Evolutionary conservation across 139 green algal species (phyloP).

Genomic region (Pleodorina starrii): DNA sequence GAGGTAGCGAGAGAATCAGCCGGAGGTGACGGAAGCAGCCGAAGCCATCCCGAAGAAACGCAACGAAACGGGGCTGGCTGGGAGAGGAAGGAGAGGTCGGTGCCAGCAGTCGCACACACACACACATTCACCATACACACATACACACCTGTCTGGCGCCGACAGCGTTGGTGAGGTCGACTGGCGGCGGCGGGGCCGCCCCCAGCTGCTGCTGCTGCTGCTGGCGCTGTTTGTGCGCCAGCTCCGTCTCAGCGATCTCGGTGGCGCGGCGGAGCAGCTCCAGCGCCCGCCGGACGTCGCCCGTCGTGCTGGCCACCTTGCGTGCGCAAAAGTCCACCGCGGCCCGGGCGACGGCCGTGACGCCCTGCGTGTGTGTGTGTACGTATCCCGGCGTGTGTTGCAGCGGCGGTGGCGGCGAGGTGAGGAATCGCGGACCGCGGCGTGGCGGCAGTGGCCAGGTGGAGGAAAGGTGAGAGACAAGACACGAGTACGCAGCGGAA

Average conservation of each 20-base stretch:
- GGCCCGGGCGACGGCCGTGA: constrained; percentile 11
- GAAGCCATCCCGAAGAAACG: too few relatives aligned
- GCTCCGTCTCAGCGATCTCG: constrained; percentile 53
- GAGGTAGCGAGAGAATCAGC: too few relatives aligned
- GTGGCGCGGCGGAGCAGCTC: constrained; percentile 75
- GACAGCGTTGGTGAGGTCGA: constrained; percentile 34
- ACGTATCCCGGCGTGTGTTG: constrained; percentile 15
- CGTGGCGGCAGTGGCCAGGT: too few relatives aligned
- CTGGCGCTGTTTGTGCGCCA: constrained; percentile 9
- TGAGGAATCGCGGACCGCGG: too few relatives aligned
- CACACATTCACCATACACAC: too few relatives aligned
- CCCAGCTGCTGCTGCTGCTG: constrained; percentile 10
- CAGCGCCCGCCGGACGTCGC: constrained; percentile 83
- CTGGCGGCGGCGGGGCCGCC: not conserved
- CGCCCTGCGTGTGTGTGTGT: constrained; percentile 10
- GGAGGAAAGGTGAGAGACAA: too few relatives aligned
- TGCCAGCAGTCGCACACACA: too few relatives aligned
- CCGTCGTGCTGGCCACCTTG: constrained; percentile 63
- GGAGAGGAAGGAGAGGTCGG: too few relatives aligned
- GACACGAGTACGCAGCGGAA: too few relatives aligned
- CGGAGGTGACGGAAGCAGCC: too few relatives aligned
- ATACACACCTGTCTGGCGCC: constrained; percentile 54
- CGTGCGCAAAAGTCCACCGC: constrained; percentile 42
- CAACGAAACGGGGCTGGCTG: too few relatives aligned
- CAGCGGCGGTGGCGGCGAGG: not conserved